phyloP scores from a whole-genome alignment of 2,329 filamentous ascomycete genomes.

The Chaetomium strumarium region DNA sequence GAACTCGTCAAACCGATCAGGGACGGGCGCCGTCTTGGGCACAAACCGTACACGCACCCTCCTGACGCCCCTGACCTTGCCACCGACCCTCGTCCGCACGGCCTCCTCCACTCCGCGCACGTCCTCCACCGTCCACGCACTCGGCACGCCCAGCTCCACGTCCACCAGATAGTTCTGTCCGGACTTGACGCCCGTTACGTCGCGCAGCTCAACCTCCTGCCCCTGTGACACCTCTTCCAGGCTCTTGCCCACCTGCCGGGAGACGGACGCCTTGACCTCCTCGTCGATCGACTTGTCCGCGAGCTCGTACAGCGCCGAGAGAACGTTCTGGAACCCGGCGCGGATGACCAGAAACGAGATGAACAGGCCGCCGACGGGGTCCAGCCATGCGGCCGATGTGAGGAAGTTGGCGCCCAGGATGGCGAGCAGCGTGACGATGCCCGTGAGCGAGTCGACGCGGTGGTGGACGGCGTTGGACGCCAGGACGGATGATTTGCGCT shows the following conservation, averaged over 20 bases:
- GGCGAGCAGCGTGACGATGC: slow-evolving; percentile 83
- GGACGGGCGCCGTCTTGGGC: slow-evolving; percentile 53
- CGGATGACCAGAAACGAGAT: slow-evolving; percentile 92
- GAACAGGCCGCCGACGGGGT: slow-evolving; percentile 85
- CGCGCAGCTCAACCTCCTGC: slow-evolving; percentile 62
- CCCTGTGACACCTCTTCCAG: slow-evolving; percentile 46
- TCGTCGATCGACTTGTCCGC: slow-evolving; percentile 86
- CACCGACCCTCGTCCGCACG: slow-evolving; percentile 66
- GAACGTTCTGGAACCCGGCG: slow-evolving; percentile 81
- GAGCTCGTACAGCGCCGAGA: slow-evolving; percentile 75
- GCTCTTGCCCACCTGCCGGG: slow-evolving; percentile 56
- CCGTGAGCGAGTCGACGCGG: slow-evolving; percentile 90
- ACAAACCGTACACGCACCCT: slow-evolving; percentile 81
- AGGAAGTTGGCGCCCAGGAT: slow-evolving; percentile 87
- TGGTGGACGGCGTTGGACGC: slow-evolving; percentile 96
- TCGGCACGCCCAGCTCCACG: slow-evolving; percentile 75
- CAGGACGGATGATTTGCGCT: slow-evolving; percentile 91
- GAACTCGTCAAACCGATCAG: slow-evolving; percentile 68
- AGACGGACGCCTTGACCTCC: slow-evolving; percentile 69
- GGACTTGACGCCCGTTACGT: slow-evolving; percentile 85
- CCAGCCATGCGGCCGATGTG: slow-evolving; percentile 81
- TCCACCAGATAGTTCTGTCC: slow-evolving; percentile 96
- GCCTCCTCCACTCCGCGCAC: slow-evolving; percentile 64
- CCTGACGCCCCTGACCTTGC: slow-evolving; percentile 76
- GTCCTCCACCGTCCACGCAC: slow-evolving; percentile 67